Conservation (phyloP, 441 rosid species). For the Aleurites moluccanus region DNA sequence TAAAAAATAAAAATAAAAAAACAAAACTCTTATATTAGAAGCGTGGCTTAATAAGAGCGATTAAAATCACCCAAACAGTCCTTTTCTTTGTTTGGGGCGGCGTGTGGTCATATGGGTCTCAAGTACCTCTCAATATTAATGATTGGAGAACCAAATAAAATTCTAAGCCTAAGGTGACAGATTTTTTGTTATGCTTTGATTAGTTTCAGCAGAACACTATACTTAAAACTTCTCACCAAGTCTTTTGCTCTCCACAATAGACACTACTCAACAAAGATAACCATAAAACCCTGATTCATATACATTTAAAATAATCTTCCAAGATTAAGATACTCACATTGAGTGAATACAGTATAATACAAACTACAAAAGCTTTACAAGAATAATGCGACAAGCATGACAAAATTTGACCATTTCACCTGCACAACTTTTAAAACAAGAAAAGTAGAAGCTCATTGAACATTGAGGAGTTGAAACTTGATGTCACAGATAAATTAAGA, state of each 20-base stretch:
- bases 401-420: background rate
- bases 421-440: background rate
- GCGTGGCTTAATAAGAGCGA: too few relatives aligned
- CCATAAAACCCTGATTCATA: background rate
- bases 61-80: too few relatives aligned
- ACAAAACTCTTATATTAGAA: too few relatives aligned
- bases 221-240: background rate
- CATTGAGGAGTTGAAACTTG: too few relatives aligned
- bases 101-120: too few relatives aligned
- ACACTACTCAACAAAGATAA: background rate
- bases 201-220: background rate
- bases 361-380: background rate
- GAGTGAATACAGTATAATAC: too few relatives aligned
- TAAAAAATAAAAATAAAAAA: too few relatives aligned
- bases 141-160: too few relatives aligned
- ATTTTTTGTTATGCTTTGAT: background rate
- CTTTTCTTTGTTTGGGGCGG: too few relatives aligned
- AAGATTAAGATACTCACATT: background rate
- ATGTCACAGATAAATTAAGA: background rate
- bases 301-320: background rate
- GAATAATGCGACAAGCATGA: background rate
- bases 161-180: background rate
- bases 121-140: too few relatives aligned
- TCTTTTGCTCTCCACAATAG: background rate
- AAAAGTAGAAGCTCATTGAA: background rate